A percentile compares a stretch with the other conserved stretches of the same genome.
Conservation (phyloP, 805 yeast species). For the Metschnikowia santaceciliae region DNA sequence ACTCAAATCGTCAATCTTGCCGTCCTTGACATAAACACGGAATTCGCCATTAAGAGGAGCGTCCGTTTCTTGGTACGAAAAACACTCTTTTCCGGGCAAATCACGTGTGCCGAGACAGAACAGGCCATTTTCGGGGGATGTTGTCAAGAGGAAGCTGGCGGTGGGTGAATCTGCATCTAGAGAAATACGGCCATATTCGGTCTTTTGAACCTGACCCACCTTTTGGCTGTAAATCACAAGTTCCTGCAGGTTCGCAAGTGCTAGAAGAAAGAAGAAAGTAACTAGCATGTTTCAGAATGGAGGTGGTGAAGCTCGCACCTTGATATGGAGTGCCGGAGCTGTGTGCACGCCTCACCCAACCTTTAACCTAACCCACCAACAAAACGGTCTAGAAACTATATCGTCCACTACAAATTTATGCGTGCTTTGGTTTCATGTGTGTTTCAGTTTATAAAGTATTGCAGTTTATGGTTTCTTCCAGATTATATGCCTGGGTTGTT, state of each 20-base stretch:
- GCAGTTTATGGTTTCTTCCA: too few relatives aligned
- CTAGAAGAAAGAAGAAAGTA: background rate
- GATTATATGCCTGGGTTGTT: too few relatives aligned
- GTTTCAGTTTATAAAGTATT: too few relatives aligned
- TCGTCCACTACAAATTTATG: too few relatives aligned
- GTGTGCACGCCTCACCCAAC: too few relatives aligned
- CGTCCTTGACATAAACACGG: conserved; percentile 5
- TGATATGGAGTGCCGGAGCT: too few relatives aligned
- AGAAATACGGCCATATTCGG: conserved; percentile 16
- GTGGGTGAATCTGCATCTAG: conserved; percentile 9
- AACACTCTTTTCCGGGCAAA: conserved; percentile 28
- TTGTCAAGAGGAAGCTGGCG: conserved; percentile 10
- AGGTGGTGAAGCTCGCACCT: background rate
- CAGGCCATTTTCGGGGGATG: conserved; percentile 7
- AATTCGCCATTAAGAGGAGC: conserved; percentile 10
- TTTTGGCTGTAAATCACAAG: conserved; percentile 5
- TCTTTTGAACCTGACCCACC: background rate
- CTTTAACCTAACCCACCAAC: too few relatives aligned
- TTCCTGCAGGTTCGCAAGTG: conserved; percentile 8
- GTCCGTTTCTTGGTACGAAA: conserved; percentile 18
- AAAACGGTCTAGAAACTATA: too few relatives aligned
- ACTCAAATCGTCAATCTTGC: conserved; percentile 5
- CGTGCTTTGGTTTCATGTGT: too few relatives aligned
- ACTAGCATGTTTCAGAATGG: conserved; percentile 2
- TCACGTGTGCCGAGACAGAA: conserved; percentile 34